Evolutionary conservation across 345 rosid species (phyloP).

Genomic region (Aquilaria sinensis): DNA sequence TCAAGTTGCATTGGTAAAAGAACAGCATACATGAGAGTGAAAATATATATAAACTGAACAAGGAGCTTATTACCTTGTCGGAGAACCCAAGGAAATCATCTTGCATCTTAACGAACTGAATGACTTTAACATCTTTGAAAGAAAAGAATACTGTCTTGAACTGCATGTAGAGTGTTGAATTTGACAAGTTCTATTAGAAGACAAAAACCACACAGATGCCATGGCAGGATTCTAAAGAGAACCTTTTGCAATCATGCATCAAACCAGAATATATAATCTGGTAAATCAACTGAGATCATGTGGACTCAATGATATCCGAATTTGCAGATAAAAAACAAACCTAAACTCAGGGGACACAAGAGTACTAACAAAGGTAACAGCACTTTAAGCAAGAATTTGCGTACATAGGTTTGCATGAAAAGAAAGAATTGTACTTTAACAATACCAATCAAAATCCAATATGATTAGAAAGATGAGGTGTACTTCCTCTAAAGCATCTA

Average conservation of each 20-base stretch:
- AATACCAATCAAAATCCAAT: constrained; percentile 23
- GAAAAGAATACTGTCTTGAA: constrained; percentile 60
- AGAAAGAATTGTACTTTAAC: constrained; percentile 7
- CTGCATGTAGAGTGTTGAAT: constrained; percentile 29
- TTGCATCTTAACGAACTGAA: constrained; percentile 83
- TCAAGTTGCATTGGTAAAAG: constrained; percentile 11
- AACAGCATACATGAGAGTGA: not conserved
- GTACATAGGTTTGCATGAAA: too few species aligned
- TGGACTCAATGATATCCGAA: not conserved
- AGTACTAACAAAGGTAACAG: too few species aligned
- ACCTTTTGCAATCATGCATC: too few species aligned
- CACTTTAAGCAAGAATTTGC: too few species aligned
- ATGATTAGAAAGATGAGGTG: too few species aligned
- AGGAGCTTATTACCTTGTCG: constrained; percentile 46
- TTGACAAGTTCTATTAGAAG: not conserved
- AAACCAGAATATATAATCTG: not conserved
- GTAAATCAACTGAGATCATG: not conserved
- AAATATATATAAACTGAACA: not conserved
- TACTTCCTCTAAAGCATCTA: too few species aligned
- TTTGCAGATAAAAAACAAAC: not conserved
- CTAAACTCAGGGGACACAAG: too few species aligned
- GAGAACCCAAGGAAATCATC: constrained; percentile 73
- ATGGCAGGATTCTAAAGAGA: not conserved
- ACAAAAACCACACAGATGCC: not conserved
- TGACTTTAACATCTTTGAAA: constrained; percentile 71